Base-by-base conservation (phyloP, 768 basidiomycete species). In the Tulasnella calospora region DNA sequence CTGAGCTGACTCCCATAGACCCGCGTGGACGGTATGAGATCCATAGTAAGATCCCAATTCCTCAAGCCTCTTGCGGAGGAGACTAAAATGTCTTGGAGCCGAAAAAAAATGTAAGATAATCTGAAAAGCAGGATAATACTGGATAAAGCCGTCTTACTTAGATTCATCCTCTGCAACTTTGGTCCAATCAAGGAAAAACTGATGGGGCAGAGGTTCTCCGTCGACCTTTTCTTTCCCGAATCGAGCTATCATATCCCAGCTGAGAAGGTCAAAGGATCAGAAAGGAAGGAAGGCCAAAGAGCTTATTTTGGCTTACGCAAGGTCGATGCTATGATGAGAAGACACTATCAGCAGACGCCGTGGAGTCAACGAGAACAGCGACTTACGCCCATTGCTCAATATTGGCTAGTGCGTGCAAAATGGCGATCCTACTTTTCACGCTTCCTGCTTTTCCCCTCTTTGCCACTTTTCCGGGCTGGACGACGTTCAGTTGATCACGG, bases 321-420 rank as follows among this genome's bases (percentile, higher is more conserved):
- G 87, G 81, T 94, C 92, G 69, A 93, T 92, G 27, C 27, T 72
- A 5, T 23, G 2, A 67, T 2, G 21, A 19, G 35, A 15, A 38
- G 27, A 40, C 30, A 36, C 35, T 0, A 70, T 79, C 40, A 67
- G 76, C 23, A 15, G 8, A 7, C 38, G 38, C 30, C 2, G 21
- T 23, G 9, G 40, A 47, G 55, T 23, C n/a, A 13, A 33, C n/a
- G 35, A 6, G 73, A 40, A 9, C 10, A 23, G 38, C 21, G 27
- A 90, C 92, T 88, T 81, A 92, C 89, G 94, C 94, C 92, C 92
- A 95, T 83, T 94, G 93, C 81, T 94, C 93, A 74, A 95, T 93
- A 82, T 94, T 94, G 0, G 93, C 93, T 1, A 94, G 84, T 1
- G 93, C 92, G 83, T 94, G 94, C 10, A 94, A 84, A 91, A 94